These are phyloP conservation scores for Elaphomyces granulatus DNA, from an alignment of 495 filamentous ascomycete species.

Conservation along the genomic window DNA sequence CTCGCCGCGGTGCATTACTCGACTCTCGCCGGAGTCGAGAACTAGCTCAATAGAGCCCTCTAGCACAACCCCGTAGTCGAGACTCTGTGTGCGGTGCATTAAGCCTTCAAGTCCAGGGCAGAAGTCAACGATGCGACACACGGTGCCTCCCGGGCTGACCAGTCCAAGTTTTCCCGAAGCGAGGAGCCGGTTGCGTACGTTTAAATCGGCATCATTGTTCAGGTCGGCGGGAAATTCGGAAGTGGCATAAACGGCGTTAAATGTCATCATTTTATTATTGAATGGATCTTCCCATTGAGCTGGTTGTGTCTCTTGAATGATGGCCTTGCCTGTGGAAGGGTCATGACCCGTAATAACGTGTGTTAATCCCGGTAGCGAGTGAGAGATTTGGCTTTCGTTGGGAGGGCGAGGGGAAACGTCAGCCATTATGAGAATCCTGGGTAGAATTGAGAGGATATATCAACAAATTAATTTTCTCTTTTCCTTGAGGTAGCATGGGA, in stretches of 20 bases:
- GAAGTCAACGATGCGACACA: conserved; percentile 46
- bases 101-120: conserved; percentile 46
- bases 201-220: conserved; percentile 34
- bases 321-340: conserved; percentile 16
- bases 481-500: too few relatives aligned
- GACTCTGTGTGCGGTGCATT: conserved; percentile 55
- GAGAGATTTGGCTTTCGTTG: conserved; percentile 10
- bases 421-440: too few relatives aligned
- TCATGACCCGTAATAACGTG: conserved; percentile 31
- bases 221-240: conserved; percentile 41
- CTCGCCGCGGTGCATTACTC: conserved; percentile 52
- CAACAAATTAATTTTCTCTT: too few relatives aligned
- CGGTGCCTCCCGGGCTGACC: conserved; percentile 37
- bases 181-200: conserved; percentile 22
- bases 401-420: conserved; percentile 1
- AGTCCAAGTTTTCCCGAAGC: conserved; percentile 26
- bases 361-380: conserved; percentile 19
- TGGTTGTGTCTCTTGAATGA: conserved; percentile 15
- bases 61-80: conserved; percentile 68
- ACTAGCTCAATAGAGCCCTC: conserved; percentile 66
- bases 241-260: conserved; percentile 35
- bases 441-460: too few relatives aligned
- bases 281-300: conserved; percentile 9
- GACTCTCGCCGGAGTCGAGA: conserved; percentile 47
- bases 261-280: conserved; percentile 13